These are phyloP conservation scores for Zygoascus tannicola DNA, from an alignment of 805 yeast species.

Conservation along the genomic window DNA sequence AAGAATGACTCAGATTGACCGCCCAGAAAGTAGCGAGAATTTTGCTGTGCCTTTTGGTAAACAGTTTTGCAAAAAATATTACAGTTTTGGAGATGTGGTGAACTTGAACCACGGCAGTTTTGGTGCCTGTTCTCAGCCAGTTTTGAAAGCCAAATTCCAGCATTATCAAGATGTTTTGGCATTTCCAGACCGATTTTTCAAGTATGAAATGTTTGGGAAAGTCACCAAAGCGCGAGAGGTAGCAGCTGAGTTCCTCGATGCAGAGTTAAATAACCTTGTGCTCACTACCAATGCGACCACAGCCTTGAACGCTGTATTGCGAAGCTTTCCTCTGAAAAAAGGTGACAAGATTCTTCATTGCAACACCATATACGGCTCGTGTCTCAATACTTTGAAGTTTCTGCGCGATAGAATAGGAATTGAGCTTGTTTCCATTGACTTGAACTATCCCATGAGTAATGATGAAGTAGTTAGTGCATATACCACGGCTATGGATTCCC, in stretches of 20 bases:
- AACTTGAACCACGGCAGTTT: constrained; percentile 59
- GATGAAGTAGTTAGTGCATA: constrained; percentile 32
- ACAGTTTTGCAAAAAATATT: constrained; percentile 39
- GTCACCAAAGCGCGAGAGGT: constrained; percentile 30
- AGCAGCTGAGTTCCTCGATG: constrained; percentile 38
- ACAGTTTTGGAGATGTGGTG: constrained; percentile 34
- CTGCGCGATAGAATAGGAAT: constrained; percentile 25
- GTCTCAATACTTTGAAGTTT: constrained; percentile 38
- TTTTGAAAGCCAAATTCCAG: constrained; percentile 32
- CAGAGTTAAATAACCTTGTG: constrained; percentile 41
- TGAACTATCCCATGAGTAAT: constrained; percentile 39
- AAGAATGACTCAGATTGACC: no score
- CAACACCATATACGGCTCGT: constrained; percentile 45
- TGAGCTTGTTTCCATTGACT: constrained; percentile 30
- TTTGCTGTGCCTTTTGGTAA: constrained; percentile 36
- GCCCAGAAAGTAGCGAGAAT: not conserved
- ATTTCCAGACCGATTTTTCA: constrained; percentile 42
- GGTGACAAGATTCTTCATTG: constrained; percentile 45
- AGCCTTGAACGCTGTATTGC: constrained; percentile 47
- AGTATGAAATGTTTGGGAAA: constrained; percentile 22
- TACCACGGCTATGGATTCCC: constrained; percentile 17
- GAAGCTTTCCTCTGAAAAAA: constrained; percentile 42
- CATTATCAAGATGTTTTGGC: constrained; percentile 24
- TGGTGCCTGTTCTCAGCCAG: constrained; percentile 46
- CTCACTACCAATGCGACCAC: constrained; percentile 51